A percentile compares a stretch with the other conserved stretches of the same genome.
These are phyloP conservation scores for Fusarium brevicatenulatum DNA, from an alignment of 2,329 filamentous ascomycete species.

Conservation along the genomic window DNA sequence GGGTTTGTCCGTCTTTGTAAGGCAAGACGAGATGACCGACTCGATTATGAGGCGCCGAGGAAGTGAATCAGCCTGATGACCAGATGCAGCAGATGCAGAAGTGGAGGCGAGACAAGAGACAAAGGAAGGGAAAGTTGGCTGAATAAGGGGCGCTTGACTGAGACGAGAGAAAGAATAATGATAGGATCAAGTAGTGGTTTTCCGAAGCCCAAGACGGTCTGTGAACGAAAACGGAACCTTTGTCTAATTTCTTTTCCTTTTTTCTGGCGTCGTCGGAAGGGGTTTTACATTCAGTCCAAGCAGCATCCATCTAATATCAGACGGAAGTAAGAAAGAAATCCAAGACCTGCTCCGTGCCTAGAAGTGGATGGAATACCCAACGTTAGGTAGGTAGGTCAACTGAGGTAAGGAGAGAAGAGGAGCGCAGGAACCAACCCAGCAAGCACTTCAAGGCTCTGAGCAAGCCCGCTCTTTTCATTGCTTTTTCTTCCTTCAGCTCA, in stretches of 20 bases:
- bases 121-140: neutral
- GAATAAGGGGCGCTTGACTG: neutral
- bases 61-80: conserved; percentile 19
- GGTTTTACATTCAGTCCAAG: neutral
- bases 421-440: neutral
- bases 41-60: conserved; percentile 12
- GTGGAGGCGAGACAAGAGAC: conserved; percentile 17
- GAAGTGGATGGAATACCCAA: neutral
- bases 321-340: neutral
- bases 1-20: conserved; percentile 22
- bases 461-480: neutral
- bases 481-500: neutral
- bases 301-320: neutral
- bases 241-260: conserved; percentile 1
- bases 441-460: neutral
- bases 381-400: neutral
- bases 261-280: conserved; percentile 1
- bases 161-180: neutral
- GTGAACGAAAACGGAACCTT: neutral
- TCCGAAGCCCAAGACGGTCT: conserved; percentile 11
- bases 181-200: neutral
- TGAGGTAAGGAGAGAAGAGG: neutral
- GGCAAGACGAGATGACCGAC: neutral
- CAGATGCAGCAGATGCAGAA: conserved; percentile 24
- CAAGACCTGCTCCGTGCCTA: neutral